Percentiles rank a stretch among this genome's conserved stretches.
phyloP scores from a whole-genome alignment of 257 asterid species.

The Przewalskia tangutica region DNA sequence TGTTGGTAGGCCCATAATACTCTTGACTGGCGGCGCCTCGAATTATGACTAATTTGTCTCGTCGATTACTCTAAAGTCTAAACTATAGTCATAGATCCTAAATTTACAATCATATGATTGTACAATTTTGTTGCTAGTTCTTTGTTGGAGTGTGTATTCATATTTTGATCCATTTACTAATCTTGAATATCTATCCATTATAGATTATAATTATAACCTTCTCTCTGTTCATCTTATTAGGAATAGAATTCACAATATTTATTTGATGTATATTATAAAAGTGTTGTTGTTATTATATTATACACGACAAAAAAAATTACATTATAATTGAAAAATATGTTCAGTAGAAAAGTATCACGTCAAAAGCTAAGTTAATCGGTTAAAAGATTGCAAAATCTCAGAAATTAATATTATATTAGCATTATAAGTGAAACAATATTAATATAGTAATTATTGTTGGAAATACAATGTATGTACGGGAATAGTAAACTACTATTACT shows the following conservation, averaged over 20 bases:
- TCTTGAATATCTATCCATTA: not conserved
- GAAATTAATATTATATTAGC: not conserved
- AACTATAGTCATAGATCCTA: not conserved
- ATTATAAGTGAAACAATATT: not conserved
- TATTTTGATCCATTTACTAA: not conserved
- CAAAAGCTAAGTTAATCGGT: not conserved
- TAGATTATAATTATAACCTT: not conserved
- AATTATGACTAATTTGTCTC: not conserved
- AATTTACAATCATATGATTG: not conserved
- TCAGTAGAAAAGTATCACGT: not conserved
- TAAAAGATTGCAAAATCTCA: not conserved
- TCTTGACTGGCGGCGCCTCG: conserved; percentile 4
- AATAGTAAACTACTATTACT: no score
- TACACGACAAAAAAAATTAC: not conserved
- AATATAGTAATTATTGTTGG: not conserved
- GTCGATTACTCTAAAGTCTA: not conserved
- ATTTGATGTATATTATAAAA: not conserved
- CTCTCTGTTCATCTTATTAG: not conserved
- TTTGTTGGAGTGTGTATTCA: not conserved
- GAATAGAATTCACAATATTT: not conserved
- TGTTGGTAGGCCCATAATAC: not conserved
- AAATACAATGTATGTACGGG: no score
- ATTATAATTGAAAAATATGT: not conserved
- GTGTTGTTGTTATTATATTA: not conserved
- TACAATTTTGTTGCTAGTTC: not conserved